Evolutionary conservation across 768 basidiomycete genomes (phyloP).

Genomic region (Nidularia sp.): DNA sequence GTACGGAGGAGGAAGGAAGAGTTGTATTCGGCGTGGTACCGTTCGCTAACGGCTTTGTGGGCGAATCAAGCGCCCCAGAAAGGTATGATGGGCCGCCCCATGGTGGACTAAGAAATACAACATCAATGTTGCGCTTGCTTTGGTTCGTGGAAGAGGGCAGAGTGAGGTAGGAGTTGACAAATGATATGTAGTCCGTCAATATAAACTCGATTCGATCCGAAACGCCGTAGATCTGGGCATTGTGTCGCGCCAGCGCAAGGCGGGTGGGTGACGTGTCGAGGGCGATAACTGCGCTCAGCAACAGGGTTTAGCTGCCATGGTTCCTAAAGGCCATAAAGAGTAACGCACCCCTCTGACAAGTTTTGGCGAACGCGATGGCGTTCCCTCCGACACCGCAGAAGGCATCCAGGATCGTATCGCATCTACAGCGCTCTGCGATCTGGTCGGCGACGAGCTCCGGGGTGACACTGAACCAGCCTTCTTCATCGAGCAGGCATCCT

Average conservation of each 20-base stretch:
- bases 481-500: constrained; percentile 86
- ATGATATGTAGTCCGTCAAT: constrained; percentile 78
- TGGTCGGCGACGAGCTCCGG: constrained; percentile 90
- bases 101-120: constrained; percentile 90
- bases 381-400: constrained; percentile 99
- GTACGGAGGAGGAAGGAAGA: constrained; percentile 2
- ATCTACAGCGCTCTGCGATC: constrained; percentile 90
- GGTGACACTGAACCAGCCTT: constrained; percentile 98
- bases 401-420: constrained; percentile 81
- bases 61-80: constrained; percentile 15
- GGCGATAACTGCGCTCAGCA: constrained; percentile 74
- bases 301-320: neutral
- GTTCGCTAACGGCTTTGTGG: neutral
- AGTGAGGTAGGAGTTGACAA: constrained; percentile 51
- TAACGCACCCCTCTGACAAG: constrained; percentile 84
- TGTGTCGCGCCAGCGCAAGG: constrained; percentile 89
- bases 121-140: constrained; percentile 64
- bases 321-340: no score
- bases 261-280: constrained; percentile 82
- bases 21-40: neutral
- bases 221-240: constrained; percentile 91
- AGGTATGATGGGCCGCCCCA: constrained; percentile 90
- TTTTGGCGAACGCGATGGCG: constrained; percentile 93
- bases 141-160: constrained; percentile 17
- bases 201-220: constrained; percentile 95